Percentiles rank a stretch among this genome's conserved stretches.
Conservation (phyloP, 345 rosid species). For the Toxicodendron radicans region DNA sequence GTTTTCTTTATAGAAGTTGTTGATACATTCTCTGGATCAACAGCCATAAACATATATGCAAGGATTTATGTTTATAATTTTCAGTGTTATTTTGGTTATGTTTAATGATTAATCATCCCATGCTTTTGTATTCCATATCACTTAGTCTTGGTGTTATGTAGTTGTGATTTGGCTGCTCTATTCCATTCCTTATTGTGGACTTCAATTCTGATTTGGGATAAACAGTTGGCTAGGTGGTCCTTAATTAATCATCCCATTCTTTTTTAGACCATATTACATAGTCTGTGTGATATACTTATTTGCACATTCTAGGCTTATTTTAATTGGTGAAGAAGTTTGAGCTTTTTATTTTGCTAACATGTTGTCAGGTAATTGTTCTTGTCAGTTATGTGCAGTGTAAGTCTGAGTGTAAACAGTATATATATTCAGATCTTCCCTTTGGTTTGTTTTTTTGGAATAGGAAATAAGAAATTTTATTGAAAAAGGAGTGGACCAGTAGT, state of each 20-base stretch:
- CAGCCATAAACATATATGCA: conserved; percentile 5
- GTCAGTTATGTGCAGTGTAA: too few species aligned
- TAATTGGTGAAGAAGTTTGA: not conserved
- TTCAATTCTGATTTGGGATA: not conserved
- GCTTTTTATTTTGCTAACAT: too few species aligned
- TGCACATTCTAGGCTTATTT: not conserved
- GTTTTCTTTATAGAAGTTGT: not conserved
- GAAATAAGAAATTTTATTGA: too few species aligned
- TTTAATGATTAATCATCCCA: not conserved
- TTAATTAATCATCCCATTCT: too few species aligned
- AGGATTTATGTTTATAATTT: not conserved
- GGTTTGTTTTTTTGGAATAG: too few species aligned
- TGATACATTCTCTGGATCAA: not conserved
- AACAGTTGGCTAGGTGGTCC: not conserved
- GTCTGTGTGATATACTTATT: not conserved
- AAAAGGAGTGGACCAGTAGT: too few species aligned
- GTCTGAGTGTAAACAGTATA: too few species aligned
- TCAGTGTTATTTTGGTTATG: not conserved
- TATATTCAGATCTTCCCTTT: too few species aligned
- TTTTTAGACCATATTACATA: too few species aligned
- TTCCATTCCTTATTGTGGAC: not conserved
- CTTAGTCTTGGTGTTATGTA: not conserved
- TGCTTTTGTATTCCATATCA: not conserved
- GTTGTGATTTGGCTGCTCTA: not conserved
- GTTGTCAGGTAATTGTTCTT: too few species aligned